Evolutionary conservation across 2,329 filamentous ascomycete genomes (phyloP).

Genomic region (Aspergillus spinulosporus): DNA sequence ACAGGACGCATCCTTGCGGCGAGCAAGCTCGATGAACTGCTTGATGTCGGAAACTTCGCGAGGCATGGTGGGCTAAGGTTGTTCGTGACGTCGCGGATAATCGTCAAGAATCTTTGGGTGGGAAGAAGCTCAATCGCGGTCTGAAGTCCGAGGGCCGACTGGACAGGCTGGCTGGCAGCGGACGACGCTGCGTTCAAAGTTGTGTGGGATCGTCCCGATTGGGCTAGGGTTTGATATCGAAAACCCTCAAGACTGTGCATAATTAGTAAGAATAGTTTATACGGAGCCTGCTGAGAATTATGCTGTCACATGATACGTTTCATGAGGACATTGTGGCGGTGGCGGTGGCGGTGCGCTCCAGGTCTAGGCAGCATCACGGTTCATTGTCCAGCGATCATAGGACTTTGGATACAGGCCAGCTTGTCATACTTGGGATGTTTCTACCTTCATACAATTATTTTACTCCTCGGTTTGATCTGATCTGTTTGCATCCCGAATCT

Average conservation of each 20-base stretch:
- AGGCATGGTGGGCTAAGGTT: slow-evolving; percentile 79
- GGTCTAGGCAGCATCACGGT: background rate
- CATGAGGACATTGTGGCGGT: slow-evolving; percentile 1
- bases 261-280: background rate
- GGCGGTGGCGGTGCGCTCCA: slow-evolving; percentile 15
- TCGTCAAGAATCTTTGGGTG: slow-evolving; percentile 14
- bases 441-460: too few species aligned
- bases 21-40: slow-evolving; percentile 99
- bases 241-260: slow-evolving; percentile 13
- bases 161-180: background rate
- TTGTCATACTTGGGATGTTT: background rate
- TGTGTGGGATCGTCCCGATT: slow-evolving; percentile 20
- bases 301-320: background rate
- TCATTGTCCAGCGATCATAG: background rate
- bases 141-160: slow-evolving; percentile 22
- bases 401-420: background rate
- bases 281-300: background rate
- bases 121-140: slow-evolving; percentile 21
- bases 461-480: background rate
- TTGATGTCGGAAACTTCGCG: slow-evolving; percentile 98
- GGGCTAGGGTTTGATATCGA: slow-evolving; percentile 17
- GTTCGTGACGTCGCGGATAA: slow-evolving; percentile 19
- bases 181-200: background rate
- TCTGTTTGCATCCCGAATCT: background rate
- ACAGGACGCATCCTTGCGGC: slow-evolving; percentile 99